Evolutionary conservation across 371 early-diverging fungal genomes (phyloP).

Genomic region (Entomophthora muscae): DNA sequence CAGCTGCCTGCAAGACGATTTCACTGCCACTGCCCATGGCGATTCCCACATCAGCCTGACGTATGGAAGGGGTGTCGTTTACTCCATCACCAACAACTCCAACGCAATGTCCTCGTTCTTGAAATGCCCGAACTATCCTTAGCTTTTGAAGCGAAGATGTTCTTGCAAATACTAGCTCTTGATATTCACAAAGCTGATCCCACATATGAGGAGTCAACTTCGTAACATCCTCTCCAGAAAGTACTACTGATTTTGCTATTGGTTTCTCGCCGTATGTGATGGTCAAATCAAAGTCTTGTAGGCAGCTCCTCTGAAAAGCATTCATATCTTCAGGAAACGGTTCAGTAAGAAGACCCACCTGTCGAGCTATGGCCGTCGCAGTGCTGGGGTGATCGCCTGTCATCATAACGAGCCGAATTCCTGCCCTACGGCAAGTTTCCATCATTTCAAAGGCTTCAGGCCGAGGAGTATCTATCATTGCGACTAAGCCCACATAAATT

Average conservation of each 20-base stretch:
- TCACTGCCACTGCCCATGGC: conserved; percentile 59
- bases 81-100: conserved; percentile 89
- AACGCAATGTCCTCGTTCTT: conserved; percentile 39
- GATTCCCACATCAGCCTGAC: conserved; percentile 59
- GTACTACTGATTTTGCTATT: no score
- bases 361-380: conserved; percentile 48
- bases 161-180: conserved; percentile 67
- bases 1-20: conserved; percentile 61
- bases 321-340: no score
- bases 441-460: conserved; percentile 41
- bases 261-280: no score
- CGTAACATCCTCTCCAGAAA: no score
- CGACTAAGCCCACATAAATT: conserved; percentile 37
- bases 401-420: conserved; percentile 57
- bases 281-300: no score
- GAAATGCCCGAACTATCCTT: conserved; percentile 50
- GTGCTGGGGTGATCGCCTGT: conserved; percentile 54
- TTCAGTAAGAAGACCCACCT: conserved; percentile 44
- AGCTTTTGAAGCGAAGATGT: conserved; percentile 73
- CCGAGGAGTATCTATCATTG: conserved; percentile 56
- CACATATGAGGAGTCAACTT: conserved; percentile 29
- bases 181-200: conserved; percentile 36
- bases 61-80: conserved; percentile 78
- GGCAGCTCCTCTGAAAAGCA: no score
- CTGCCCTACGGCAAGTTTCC: conserved; percentile 32